Evolutionary conservation across 768 basidiomycete species (phyloP), one percentile per base, ranked within the genome.

Genomic region (Pleurotus platypus): DNA sequence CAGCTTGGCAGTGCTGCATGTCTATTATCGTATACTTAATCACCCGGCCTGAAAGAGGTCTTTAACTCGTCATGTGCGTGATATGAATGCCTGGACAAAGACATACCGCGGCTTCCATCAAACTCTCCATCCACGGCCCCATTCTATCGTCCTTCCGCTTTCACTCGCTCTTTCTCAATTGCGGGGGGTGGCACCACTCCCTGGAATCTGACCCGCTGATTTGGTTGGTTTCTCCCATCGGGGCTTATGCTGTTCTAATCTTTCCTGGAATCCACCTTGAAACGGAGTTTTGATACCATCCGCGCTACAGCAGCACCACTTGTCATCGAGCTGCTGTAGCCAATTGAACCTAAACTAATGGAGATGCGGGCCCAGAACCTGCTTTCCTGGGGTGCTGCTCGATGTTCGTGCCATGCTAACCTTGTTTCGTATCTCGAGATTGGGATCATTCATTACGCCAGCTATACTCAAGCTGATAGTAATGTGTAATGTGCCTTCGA

Each of bases 1-100:
- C 87, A 94, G 58, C 75, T 98, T 5, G 92, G 90, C 7, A 90
- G 91, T 64, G 89, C 82, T 47, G 84, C 87, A 22, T 88, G 86
- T 67, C 67, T 90, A 26, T 63, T 87, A 47, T 75, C 74, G 43
- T 66, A 69, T 57, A 62, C 69, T 46, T 73, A 58, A 67, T 13
- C 8, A 45, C 56, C 26, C 45, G 37, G 39, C 39, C n/a, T 42
- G 37, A 38, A 20, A 54, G 35, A 39, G 37, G 13, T 54, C 42
- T 42, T 12, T n/a, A 13, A 13, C 51, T 15, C 51, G 38, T 54
- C 51, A 54, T 39, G 39, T 40, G 51, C 24, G 24, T 35, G n/a
- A 27, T 38, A n/a, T 51, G 18, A 42, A 22, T 42, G 46, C 46
- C 13, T 24, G 16, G 51, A 54, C 51, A 12, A 13, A 51, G 49